Evolutionary conservation across 306 rosid genomes (phyloP).

Genomic region (Dicorynia guianensis): DNA sequence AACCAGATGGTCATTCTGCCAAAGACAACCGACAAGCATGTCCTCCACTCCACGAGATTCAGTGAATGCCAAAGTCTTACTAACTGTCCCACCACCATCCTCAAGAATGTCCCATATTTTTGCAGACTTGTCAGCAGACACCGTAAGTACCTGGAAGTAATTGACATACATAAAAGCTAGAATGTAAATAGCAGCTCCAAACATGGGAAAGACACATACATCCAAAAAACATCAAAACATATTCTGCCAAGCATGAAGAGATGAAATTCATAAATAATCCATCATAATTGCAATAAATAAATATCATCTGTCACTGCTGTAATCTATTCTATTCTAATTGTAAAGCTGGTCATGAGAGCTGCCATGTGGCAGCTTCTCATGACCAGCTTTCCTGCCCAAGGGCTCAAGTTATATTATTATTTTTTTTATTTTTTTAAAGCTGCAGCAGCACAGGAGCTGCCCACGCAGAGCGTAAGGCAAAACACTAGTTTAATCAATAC

Average conservation of each 20-base stretch:
- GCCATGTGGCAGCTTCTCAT: no score
- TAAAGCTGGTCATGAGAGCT: no score
- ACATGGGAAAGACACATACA: not conserved
- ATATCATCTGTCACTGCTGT: not conserved
- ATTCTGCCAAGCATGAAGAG: not conserved
- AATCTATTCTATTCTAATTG: not conserved
- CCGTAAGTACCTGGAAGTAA: conserved; percentile 77
- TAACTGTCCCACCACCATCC: conserved; percentile 75
- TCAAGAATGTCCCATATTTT: conserved; percentile 86
- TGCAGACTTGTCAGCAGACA: conserved; percentile 97
- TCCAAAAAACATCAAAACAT: conserved; percentile 18
- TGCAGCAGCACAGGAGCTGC: no score
- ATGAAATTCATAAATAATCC: not conserved
- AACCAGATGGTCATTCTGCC: conserved; percentile 87
- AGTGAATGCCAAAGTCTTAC: conserved; percentile 61
- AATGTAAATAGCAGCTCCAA: conserved; percentile 10
- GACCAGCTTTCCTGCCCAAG: no score
- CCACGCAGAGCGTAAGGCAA: no score
- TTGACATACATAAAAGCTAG: conserved; percentile 21
- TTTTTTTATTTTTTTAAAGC: no score
- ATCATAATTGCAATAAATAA: not conserved
- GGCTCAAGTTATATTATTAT: no score
- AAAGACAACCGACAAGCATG: conserved; percentile 93
- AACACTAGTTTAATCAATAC: not conserved
- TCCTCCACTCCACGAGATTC: conserved; percentile 90